Evolutionary conservation across 495 filamentous ascomycete species (phyloP).

Genomic region (Xylaria venustula): DNA sequence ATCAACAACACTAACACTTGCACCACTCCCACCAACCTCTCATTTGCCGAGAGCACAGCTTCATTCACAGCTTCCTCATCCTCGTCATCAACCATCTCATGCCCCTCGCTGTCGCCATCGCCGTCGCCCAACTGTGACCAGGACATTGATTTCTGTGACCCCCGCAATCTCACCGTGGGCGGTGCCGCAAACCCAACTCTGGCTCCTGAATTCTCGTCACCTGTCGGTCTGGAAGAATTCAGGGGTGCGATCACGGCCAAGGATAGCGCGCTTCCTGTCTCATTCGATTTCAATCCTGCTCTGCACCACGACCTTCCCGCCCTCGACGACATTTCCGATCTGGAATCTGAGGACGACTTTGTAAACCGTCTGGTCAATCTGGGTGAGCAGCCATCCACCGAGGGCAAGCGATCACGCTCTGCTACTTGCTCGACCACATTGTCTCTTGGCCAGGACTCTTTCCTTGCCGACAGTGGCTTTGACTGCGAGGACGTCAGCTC

Average conservation of each 20-base stretch:
- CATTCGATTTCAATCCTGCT: conserved; percentile 54
- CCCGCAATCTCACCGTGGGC: conserved; percentile 83
- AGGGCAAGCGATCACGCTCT: conserved; percentile 75
- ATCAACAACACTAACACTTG: conserved; percentile 20
- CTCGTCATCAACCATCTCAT: conserved; percentile 42
- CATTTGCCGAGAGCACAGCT: conserved; percentile 8
- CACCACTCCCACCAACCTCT: conserved; percentile 21
- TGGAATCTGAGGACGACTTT: conserved; percentile 92
- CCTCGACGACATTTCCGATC: conserved; percentile 85
- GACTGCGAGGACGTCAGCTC: conserved; percentile 69
- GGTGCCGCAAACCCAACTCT: conserved; percentile 48
- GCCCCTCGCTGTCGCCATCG: conserved; percentile 81
- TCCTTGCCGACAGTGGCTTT: conserved; percentile 72
- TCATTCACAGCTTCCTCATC: conserved; percentile 2
- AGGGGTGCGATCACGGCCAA: conserved; percentile 54
- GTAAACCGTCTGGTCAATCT: conserved; percentile 74
- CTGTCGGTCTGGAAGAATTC: conserved; percentile 62
- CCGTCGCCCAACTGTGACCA: conserved; percentile 68
- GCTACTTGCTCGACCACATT: conserved; percentile 62
- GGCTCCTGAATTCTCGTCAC: conserved; percentile 62
- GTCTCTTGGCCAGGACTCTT: conserved; percentile 69
- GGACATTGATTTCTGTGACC: conserved; percentile 87
- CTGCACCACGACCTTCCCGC: conserved; percentile 63
- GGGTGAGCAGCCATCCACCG: conserved; percentile 50
- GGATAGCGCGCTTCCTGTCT: conserved; percentile 49